These are phyloP conservation scores for Pythium biforme DNA, from an alignment of 352 stramenopile genomes.

Conservation along the genomic window DNA sequence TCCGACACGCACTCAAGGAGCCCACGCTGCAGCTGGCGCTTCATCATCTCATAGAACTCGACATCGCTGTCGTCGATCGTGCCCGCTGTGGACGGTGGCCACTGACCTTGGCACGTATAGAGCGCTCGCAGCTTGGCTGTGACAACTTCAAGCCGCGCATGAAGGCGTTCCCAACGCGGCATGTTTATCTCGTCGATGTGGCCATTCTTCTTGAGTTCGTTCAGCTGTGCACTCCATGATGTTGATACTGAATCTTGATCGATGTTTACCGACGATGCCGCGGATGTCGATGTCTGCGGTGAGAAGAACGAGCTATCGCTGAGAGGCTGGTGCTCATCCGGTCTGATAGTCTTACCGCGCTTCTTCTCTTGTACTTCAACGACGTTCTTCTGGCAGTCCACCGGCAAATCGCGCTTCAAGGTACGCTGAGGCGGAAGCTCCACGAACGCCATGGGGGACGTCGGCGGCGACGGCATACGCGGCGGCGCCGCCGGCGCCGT, in stretches of 20 bases:
- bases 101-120: not conserved
- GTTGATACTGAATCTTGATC: not conserved
- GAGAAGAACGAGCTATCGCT: slow-evolving; percentile 2
- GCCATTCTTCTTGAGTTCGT: not conserved
- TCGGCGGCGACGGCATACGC: slow-evolving; percentile 2
- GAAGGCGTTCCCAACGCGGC: slow-evolving; percentile 15
- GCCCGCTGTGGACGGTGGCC: not conserved
- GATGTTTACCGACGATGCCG: not conserved
- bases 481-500: too few relatives aligned
- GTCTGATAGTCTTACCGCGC: not conserved
- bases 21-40: slow-evolving; percentile 8
- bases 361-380: not conserved
- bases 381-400: not conserved
- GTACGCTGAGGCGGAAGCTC: not conserved
- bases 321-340: not conserved
- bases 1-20: slow-evolving; percentile 19
- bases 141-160: slow-evolving; percentile 14
- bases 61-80: slow-evolving; percentile 8
- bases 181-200: not conserved
- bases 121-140: slow-evolving; percentile 10
- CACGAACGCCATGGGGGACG: not conserved
- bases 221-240: not conserved
- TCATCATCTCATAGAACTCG: slow-evolving; percentile 20
- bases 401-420: not conserved
- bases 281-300: not conserved